These are phyloP conservation scores for Rhytidiadelphus loreus DNA, from an alignment of 225 moss, liverwort and hornwort genomes.

Conservation along the genomic window DNA sequence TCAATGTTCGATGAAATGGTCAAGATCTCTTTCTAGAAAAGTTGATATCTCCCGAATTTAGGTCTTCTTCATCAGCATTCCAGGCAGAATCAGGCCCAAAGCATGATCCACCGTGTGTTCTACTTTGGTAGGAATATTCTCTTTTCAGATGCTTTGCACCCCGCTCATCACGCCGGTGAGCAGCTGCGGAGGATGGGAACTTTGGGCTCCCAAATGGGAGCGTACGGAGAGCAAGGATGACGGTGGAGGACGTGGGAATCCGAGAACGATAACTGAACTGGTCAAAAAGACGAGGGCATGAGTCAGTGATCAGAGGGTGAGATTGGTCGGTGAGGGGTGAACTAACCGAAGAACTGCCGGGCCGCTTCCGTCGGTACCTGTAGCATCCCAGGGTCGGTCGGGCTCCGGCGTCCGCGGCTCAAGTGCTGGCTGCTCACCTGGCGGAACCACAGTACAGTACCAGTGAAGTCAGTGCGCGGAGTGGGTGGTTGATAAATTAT, in stretches of 20 bases:
- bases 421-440: background rate
- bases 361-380: background rate
- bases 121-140: background rate
- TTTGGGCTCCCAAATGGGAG: background rate
- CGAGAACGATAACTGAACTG: background rate
- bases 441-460: background rate
- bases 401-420: background rate
- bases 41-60: background rate
- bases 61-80: background rate
- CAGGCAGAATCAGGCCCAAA: background rate
- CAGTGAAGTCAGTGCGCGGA: background rate
- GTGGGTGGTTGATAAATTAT: background rate
- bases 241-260: background rate
- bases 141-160: background rate
- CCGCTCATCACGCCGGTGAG: background rate
- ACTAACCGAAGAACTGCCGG: background rate
- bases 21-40: background rate
- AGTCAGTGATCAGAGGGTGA: background rate
- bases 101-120: background rate
- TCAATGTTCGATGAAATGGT: background rate
- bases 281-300: background rate
- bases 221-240: background rate
- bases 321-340: constrained; percentile 10
- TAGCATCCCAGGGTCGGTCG: background rate
- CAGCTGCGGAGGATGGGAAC: background rate